These are phyloP conservation scores for Spergularia bocconei DNA, from an alignment of 148 eudicot species.

Conservation along the genomic window DNA sequence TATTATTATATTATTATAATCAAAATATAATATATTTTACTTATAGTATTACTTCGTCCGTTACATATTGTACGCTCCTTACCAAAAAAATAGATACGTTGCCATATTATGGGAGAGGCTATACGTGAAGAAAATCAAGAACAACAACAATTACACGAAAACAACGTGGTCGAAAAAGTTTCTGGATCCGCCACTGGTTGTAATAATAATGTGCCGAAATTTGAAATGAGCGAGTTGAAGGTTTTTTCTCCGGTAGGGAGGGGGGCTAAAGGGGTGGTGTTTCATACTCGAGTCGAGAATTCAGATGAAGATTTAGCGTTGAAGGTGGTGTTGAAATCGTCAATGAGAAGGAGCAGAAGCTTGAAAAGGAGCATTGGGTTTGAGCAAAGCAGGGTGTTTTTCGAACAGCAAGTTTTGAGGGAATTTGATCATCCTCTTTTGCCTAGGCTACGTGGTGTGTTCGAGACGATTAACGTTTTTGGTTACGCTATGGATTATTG, in stretches of 20 bases:
- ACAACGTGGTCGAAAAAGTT: neutral
- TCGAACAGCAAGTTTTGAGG: conserved; percentile 63
- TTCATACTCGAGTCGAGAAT: conserved; percentile 11
- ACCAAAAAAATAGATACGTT: neutral
- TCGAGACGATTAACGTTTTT: conserved; percentile 51
- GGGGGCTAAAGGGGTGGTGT: conserved; percentile 36
- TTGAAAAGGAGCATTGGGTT: conserved; percentile 12
- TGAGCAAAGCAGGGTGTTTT: conserved; percentile 32
- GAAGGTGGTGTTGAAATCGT: conserved; percentile 32
- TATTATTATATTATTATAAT: no score
- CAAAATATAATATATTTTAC: no score
- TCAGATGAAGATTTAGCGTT: conserved; percentile 27
- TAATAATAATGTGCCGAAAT: neutral
- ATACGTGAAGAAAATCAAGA: neutral
- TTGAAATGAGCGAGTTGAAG: conserved; percentile 18
- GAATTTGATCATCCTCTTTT: conserved; percentile 61
- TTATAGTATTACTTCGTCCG: no score
- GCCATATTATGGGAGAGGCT: conserved; percentile 16
- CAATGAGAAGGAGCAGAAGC: conserved; percentile 12
- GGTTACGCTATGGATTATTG: conserved; percentile 94
- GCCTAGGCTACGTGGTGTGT: conserved; percentile 65
- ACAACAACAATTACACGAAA: neutral
- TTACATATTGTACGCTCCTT: neutral
- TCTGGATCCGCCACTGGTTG: neutral
- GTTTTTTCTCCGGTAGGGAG: conserved; percentile 24